Conservation (phyloP, 2,329 filamentous ascomycete genomes). For the Fusarium duplospermum region DNA sequence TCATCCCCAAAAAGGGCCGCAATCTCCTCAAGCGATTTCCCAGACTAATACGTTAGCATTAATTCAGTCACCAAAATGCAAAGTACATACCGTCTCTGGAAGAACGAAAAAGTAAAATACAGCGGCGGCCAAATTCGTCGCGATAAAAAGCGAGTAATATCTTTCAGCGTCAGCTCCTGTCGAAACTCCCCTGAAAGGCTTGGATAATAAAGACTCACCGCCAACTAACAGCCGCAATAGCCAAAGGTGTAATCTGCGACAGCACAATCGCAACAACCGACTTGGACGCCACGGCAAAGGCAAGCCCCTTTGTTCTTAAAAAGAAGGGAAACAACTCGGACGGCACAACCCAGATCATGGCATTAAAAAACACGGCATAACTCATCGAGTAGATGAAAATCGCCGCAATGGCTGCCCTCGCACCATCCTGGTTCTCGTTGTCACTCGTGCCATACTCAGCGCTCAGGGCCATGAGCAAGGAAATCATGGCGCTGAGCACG, state of each 20-base stretch:
- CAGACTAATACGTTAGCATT: neutral
- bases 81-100: neutral
- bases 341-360: slow-evolving; percentile 45
- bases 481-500: slow-evolving; percentile 32
- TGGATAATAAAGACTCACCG: neutral
- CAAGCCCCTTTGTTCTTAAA: slow-evolving; percentile 32
- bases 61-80: neutral
- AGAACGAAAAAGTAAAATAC: neutral
- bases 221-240: neutral
- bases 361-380: slow-evolving; percentile 50
- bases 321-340: slow-evolving; percentile 44
- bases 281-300: slow-evolving; percentile 41
- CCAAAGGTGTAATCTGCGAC: slow-evolving; percentile 39
- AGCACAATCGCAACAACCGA: slow-evolving; percentile 46
- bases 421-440: slow-evolving; percentile 29
- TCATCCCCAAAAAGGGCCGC: neutral
- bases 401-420: slow-evolving; percentile 42
- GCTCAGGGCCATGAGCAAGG: slow-evolving; percentile 43
- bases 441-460: slow-evolving; percentile 23
- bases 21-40: slow-evolving; percentile 1
- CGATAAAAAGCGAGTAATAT: neutral
- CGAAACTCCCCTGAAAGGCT: neutral
- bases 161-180: neutral
- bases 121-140: neutral
- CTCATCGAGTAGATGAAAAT: slow-evolving; percentile 47